These are phyloP conservation scores for Stachybotrys chartarum DNA, from an alignment of 2,329 filamentous ascomycete genomes.

Conservation along the genomic window DNA sequence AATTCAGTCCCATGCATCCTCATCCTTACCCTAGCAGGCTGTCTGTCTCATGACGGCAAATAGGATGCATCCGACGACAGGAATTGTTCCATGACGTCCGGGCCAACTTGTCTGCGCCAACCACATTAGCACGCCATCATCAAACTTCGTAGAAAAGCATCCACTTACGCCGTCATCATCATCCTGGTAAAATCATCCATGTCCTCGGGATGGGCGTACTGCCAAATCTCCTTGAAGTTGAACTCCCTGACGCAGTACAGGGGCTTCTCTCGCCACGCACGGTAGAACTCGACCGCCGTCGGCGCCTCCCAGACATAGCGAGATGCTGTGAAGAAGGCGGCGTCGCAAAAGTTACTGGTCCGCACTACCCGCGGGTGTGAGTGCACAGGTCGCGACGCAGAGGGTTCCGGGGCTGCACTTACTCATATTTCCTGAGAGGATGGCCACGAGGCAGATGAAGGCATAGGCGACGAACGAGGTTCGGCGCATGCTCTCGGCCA, in stretches of 20 bases:
- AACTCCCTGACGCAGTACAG: conserved; percentile 26
- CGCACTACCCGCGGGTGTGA: conserved; percentile 6
- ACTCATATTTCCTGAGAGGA: conserved; percentile 20
- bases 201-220: conserved; percentile 26
- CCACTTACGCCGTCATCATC: conserved; percentile 28
- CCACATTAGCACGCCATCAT: background rate
- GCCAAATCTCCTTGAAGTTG: conserved; percentile 27
- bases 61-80: conserved; percentile 9
- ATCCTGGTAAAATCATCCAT: conserved; percentile 31
- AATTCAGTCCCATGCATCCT: too few species aligned
- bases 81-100: conserved; percentile 28
- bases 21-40: too few species aligned
- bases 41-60: background rate
- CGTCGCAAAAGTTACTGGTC: conserved; percentile 8
- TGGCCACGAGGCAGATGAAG: conserved; percentile 22
- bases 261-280: conserved; percentile 35
- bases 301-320: conserved; percentile 34
- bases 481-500: conserved; percentile 33
- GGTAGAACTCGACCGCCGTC: conserved; percentile 33
- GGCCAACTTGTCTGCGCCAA: conserved; percentile 22
- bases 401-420: conserved; percentile 14
- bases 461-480: conserved; percentile 26
- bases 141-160: background rate
- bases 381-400: background rate
- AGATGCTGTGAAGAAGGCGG: conserved; percentile 28